These are phyloP conservation scores for Ophiostoma quercus DNA, from an alignment of 2,329 filamentous ascomycete species.

Conservation along the genomic window DNA sequence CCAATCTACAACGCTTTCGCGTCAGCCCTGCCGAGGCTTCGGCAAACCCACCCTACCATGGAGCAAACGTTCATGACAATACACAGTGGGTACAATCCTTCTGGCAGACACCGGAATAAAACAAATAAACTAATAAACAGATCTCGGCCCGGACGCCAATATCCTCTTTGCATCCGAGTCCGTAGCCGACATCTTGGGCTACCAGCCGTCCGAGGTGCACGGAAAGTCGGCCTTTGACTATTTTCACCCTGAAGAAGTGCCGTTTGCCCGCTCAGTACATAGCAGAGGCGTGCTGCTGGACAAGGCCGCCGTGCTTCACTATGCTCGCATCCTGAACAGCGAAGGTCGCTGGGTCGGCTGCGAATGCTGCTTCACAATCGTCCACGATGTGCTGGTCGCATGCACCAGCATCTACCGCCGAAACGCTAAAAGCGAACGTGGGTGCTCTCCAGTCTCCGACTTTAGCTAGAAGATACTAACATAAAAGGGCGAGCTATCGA, in stretches of 20 bases:
- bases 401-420: constrained; percentile 72
- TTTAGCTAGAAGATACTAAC: constrained; percentile 1
- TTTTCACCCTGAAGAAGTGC: constrained; percentile 76
- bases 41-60: constrained; percentile 42
- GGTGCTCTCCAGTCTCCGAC: too few species aligned
- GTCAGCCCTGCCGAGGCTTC: constrained; percentile 25
- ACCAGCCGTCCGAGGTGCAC: constrained; percentile 67
- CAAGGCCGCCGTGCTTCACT: constrained; percentile 78
- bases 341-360: constrained; percentile 70
- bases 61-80: constrained; percentile 89
- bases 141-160: constrained; percentile 67
- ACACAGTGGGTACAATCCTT: constrained; percentile 57
- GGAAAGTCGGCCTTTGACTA: constrained; percentile 78
- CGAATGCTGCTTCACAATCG: constrained; percentile 84
- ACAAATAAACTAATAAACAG: constrained; percentile 32
- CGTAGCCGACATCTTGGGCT: constrained; percentile 76
- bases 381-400: constrained; percentile 81
- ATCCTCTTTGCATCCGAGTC: constrained; percentile 82
- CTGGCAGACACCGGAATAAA: too few species aligned
- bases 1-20: background rate
- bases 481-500: constrained; percentile 65
- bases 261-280: constrained; percentile 67
- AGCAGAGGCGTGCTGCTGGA: constrained; percentile 69
- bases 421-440: constrained; percentile 63
- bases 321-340: constrained; percentile 65